phyloP scores from a whole-genome alignment of 495 filamentous ascomycete species.

The Aspergillus avenaceus region DNA sequence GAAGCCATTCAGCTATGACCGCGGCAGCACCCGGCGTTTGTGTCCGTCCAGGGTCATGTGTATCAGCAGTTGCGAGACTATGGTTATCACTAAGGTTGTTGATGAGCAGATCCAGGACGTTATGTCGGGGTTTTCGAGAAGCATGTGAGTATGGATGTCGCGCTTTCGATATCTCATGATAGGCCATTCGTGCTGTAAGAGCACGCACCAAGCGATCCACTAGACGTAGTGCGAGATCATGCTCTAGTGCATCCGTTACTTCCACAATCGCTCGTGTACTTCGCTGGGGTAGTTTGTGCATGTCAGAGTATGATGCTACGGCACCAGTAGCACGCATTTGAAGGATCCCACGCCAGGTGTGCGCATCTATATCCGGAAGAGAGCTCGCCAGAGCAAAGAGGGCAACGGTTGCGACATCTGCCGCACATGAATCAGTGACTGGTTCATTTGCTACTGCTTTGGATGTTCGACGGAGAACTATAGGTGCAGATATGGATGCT shows the following conservation, averaged over 20 bases:
- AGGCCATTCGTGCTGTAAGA: slow-evolving; percentile 48
- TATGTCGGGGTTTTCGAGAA: slow-evolving; percentile 26
- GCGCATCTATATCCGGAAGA: slow-evolving; percentile 38
- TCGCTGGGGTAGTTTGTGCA: slow-evolving; percentile 28
- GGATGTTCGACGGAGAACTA: slow-evolving; percentile 24
- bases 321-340: slow-evolving; percentile 51
- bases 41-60: slow-evolving; percentile 19
- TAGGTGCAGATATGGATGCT: slow-evolving; percentile 17
- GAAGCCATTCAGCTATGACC: slow-evolving; percentile 74
- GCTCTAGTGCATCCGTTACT: slow-evolving; percentile 52
- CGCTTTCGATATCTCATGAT: slow-evolving; percentile 47
- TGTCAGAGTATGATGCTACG: slow-evolving; percentile 43
- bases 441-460: slow-evolving; percentile 28
- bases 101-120: slow-evolving; percentile 36
- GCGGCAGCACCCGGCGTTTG: slow-evolving; percentile 40
- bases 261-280: slow-evolving; percentile 29
- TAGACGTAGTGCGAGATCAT: slow-evolving; percentile 56
- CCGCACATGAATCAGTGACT: slow-evolving; percentile 52
- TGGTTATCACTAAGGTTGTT: slow-evolving; percentile 38
- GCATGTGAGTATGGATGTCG: slow-evolving; percentile 31
- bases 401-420: slow-evolving; percentile 51
- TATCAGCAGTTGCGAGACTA: slow-evolving; percentile 22
- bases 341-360: slow-evolving; percentile 48
- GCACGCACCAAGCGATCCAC: slow-evolving; percentile 51
- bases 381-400: slow-evolving; percentile 55